Percentiles rank a stretch among this genome's conserved stretches.
These are phyloP conservation scores for Oxytropis ochrocephala DNA, from an alignment of 306 rosid genomes.

Conservation along the genomic window DNA sequence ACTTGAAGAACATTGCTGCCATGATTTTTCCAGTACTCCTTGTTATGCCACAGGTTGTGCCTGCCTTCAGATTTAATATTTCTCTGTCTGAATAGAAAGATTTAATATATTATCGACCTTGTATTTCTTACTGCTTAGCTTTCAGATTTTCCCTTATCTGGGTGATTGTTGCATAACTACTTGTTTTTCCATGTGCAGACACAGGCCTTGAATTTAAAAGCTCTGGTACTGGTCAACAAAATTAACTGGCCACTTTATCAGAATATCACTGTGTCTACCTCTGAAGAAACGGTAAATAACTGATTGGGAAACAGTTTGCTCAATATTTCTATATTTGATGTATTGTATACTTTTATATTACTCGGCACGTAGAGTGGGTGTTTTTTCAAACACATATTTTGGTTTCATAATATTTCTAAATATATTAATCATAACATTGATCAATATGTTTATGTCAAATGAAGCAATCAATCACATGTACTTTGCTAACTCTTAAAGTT, in stretches of 20 bases:
- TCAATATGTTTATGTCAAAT: not conserved
- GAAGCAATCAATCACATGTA: not conserved
- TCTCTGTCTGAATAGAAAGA: not conserved
- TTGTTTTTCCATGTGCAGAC: slow-evolving; percentile 45
- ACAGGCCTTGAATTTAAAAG: slow-evolving; percentile 59
- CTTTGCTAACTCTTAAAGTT: slow-evolving; percentile 7
- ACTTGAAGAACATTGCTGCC: slow-evolving; percentile 39
- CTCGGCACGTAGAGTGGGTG: not conserved
- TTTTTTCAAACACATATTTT: slow-evolving; percentile 2
- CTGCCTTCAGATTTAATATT: not conserved
- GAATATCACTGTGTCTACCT: slow-evolving; percentile 38
- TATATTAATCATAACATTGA: not conserved
- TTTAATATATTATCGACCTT: not conserved
- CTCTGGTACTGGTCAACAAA: slow-evolving; percentile 52
- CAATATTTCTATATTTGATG: not conserved
- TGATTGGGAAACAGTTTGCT: slow-evolving; percentile 1
- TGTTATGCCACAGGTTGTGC: slow-evolving; percentile 63
- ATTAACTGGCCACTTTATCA: slow-evolving; percentile 67
- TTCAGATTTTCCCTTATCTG: slow-evolving; percentile 7
- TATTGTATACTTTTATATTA: not conserved
- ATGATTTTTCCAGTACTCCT: slow-evolving; percentile 73
- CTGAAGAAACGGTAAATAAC: slow-evolving; percentile 42
- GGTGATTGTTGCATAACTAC: not conserved
- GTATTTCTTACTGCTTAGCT: not conserved
- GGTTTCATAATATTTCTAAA: not conserved